Base-by-base conservation (phyloP, 1,284 basidiomycete species). In the Microbotryum lychnidis-dioicae region DNA sequence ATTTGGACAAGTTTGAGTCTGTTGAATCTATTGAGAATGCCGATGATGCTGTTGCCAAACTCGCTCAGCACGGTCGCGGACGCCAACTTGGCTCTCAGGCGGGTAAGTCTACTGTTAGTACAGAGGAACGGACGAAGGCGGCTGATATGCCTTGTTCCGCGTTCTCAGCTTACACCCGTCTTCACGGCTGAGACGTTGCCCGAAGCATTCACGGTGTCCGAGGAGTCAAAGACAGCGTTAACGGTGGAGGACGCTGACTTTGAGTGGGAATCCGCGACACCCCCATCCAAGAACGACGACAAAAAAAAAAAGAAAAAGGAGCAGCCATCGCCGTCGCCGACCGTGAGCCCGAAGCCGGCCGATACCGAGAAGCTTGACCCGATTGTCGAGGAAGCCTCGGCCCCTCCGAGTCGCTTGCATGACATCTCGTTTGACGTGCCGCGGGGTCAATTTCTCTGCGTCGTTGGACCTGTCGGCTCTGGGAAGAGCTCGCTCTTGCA, bases 381-480 rank as follows among this genome's bases (percentile, higher is more conserved):
- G 51, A 68, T 67, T 56, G 54, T 49, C 6, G 62, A 58, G 21
- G 62, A 60, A 29, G 27, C 42, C 20, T 56, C 56, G 65, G 51
- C 78, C 79, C 1, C 86, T 86, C 75, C 58, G n/a, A 56, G 47
- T 27, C 75, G 74, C 54, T 75, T 87, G 4, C 70, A 75, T 47
- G 74, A 82, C 65, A 73, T 87, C 42, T 78, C 74, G 44, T 74
- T 87, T 73, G 70, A 74, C 5, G 74, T 87, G 3, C 78, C 80
- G 4, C 77, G 82, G 4, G 84, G 84, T 0, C 75, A 76, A 21
- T 76, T 87, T 6, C 77, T 81, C 0, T 85, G 80, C 2, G 77
- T 87, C 49, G 84, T 86, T 3, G 86, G 86, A 0, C 79, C 81
- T 3, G 84, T 87, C n/a, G 83, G 83, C 27, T 69, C 67, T 25